phyloP scores from a whole-genome alignment of 768 basidiomycete genomes.

The Zangia roseola region DNA sequence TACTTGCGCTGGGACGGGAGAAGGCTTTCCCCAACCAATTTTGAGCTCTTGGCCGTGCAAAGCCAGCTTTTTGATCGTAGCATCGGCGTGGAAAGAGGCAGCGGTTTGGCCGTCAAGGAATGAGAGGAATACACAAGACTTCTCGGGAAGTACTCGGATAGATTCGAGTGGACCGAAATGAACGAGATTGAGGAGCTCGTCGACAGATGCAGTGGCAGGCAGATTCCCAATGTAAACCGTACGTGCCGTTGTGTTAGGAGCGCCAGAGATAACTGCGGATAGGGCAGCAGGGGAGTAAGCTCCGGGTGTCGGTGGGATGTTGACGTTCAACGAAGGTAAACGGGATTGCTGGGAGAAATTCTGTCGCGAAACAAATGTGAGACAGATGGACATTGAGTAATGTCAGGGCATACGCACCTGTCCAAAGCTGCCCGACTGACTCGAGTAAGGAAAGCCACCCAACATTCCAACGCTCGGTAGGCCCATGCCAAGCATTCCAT shows the following conservation, averaged over 20 bases:
- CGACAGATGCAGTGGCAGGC: conserved; percentile 92
- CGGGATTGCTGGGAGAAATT: conserved; percentile 48
- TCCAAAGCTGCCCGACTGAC: conserved; percentile 67
- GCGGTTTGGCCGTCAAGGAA: conserved; percentile 94
- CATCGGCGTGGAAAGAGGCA: conserved; percentile 96
- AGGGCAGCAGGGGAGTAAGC: conserved; percentile 80
- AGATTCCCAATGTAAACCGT: conserved; percentile 98
- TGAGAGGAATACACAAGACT: conserved; percentile 96
- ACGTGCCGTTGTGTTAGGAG: conserved; percentile 65
- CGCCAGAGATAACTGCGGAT: conserved; percentile 64
- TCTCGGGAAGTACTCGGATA: conserved; percentile 93
- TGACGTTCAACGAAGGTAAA: conserved; percentile 61
- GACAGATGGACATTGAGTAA: neutral
- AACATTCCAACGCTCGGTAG: conserved; percentile 73
- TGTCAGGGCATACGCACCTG: conserved; percentile 43
- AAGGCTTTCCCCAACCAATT: conserved; percentile 98
- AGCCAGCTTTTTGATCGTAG: conserved; percentile 88
- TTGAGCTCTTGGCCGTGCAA: conserved; percentile 96
- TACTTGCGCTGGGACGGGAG: conserved; percentile 82
- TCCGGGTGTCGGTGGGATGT: conserved; percentile 68
- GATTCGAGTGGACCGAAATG: conserved; percentile 97
- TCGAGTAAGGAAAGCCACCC: conserved; percentile 68
- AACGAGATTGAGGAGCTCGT: conserved; percentile 96
- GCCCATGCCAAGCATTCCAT: conserved; percentile 81
- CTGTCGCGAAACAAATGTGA: conserved; percentile 24